Conservation (phyloP, 169 alveolate genomes). For the Babesia ovis region DNA sequence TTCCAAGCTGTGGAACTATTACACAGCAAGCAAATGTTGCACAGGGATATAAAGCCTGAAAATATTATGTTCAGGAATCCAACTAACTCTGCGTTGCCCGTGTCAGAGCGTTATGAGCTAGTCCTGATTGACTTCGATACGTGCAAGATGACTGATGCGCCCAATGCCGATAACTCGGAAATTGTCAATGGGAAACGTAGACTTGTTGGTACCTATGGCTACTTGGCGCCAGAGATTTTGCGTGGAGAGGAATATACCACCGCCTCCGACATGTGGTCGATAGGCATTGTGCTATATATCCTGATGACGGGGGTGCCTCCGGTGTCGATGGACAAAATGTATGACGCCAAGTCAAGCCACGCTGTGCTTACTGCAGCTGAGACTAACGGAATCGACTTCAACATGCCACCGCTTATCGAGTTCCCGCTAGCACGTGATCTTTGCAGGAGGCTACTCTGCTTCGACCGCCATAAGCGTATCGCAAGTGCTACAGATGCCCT, state of each 20-base stretch:
- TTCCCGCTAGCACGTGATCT: conserved; percentile 87
- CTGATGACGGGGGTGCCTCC: conserved; percentile 91
- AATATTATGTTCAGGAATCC: conserved; percentile 81
- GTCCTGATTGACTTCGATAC: conserved; percentile 82
- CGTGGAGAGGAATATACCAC: conserved; percentile 83
- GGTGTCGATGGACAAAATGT: conserved; percentile 86
- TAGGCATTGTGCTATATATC: conserved; percentile 87
- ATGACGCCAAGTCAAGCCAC: conserved; percentile 80
- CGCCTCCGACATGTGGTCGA: conserved; percentile 89
- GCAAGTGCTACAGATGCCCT: conserved; percentile 81
- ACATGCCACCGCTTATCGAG: conserved; percentile 82
- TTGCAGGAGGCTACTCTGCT: conserved; percentile 82
- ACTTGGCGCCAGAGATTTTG: conserved; percentile 84
- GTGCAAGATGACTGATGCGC: conserved; percentile 78
- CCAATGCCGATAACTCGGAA: conserved; percentile 56
- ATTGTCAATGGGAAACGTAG: conserved; percentile 77
- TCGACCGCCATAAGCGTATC: conserved; percentile 82
- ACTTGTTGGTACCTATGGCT: conserved; percentile 84
- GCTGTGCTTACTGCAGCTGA: conserved; percentile 79
- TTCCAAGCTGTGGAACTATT: conserved; percentile 82
- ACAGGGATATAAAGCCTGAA: conserved; percentile 85
- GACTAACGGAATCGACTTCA: conserved; percentile 84
- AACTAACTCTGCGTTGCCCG: conserved; percentile 71
- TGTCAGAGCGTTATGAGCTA: conserved; percentile 73
- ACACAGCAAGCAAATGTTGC: conserved; percentile 79